Conservation (phyloP, 2,329 filamentous ascomycete species). For the Gaeumannomyces tritici region DNA sequence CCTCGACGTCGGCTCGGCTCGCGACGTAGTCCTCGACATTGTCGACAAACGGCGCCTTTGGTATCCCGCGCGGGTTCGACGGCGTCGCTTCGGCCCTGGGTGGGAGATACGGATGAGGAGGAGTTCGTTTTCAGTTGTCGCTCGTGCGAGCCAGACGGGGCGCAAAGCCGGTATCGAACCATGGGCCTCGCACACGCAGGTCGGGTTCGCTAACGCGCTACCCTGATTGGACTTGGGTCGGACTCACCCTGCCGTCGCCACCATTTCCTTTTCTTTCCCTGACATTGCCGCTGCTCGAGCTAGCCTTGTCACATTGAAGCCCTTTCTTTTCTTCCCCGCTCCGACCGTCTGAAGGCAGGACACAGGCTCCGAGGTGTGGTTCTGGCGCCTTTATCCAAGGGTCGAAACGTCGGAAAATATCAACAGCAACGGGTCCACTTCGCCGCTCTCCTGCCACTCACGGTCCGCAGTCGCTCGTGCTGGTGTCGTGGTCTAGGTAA, state of each 20-base stretch:
- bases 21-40: conserved; percentile 82
- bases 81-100: conserved; percentile 39
- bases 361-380: background rate
- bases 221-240: too few species aligned
- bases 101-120: background rate
- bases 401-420: background rate
- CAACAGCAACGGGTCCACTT: background rate
- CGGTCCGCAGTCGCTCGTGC: too few species aligned
- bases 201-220: too few species aligned
- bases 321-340: too few species aligned
- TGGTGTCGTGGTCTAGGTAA: too few species aligned
- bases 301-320: background rate
- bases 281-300: background rate
- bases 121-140: too few species aligned
- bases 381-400: background rate
- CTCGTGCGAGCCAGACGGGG: background rate
- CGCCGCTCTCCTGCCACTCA: background rate
- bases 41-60: conserved; percentile 76
- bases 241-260: conserved; percentile 11
- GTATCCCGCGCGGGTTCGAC: conserved; percentile 76
- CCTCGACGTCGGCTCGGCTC: conserved; percentile 68
- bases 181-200: too few species aligned
- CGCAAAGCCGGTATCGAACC: too few species aligned
- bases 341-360: background rate
- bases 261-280: conserved; percentile 25